These are phyloP conservation scores for Takashimella tepidaria DNA, from an alignment of 1,284 basidiomycete genomes.

Conservation along the genomic window DNA sequence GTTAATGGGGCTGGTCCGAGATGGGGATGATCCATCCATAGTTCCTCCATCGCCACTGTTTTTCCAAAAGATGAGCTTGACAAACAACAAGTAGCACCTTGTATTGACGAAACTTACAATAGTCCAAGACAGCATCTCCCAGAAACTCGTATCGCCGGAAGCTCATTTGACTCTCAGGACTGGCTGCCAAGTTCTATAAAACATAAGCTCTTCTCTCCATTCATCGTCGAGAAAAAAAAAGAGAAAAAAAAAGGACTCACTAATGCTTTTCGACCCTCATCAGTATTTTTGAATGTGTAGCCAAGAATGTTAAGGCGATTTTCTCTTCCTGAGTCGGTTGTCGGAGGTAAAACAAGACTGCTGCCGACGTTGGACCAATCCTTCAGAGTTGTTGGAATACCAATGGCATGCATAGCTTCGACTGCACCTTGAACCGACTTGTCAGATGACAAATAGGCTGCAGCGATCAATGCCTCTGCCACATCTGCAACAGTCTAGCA, in stretches of 20 bases:
- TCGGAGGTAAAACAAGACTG: not conserved
- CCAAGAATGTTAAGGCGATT: conserved; percentile 18
- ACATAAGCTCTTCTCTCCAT: no score
- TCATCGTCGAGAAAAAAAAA: no score
- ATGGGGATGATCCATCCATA: conserved; percentile 18
- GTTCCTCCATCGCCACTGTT: conserved; percentile 19
- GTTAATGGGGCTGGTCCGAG: conserved; percentile 22
- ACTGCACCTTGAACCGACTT: conserved; percentile 26
- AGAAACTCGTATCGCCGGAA: conserved; percentile 26
- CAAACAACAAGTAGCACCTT: no score
- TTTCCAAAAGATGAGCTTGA: no score
- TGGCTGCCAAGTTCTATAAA: not conserved
- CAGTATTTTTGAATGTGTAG: conserved; percentile 24
- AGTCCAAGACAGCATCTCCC: conserved; percentile 28
- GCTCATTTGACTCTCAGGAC: not conserved
- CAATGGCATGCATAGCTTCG: conserved; percentile 16
- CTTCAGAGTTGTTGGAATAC: conserved; percentile 17
- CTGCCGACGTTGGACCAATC: conserved; percentile 17
- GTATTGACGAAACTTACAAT: conserved; percentile 16
- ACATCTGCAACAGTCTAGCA: conserved; percentile 41
- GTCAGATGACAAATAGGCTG: conserved; percentile 26
- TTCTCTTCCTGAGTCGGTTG: not conserved
- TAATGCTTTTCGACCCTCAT: conserved; percentile 9
- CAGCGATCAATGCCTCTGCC: conserved; percentile 35
- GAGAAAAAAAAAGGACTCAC: conserved; percentile 13